Base-by-base conservation (phyloP, 768 basidiomycete species). In the Lactarius sanguifluus region DNA sequence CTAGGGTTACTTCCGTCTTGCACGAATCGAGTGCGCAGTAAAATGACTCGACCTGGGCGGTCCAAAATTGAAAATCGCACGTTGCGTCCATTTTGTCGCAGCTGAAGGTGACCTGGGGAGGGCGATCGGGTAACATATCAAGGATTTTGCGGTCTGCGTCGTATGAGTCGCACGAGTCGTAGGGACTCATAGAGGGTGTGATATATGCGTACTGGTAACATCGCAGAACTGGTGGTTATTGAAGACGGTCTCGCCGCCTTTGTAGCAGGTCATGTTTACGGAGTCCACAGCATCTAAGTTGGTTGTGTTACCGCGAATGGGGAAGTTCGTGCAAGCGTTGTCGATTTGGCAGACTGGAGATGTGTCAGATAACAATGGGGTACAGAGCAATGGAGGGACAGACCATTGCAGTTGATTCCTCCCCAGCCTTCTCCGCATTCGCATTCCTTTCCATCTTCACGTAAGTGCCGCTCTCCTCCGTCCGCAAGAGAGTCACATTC, bases 21-120 rank as follows among this genome's bases (percentile, higher is more conserved):
- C 97, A 98, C 20, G 83, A 75, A 52, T 91, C 82, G 62, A 99
- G 82, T 12, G 86, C 85, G 77, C 97, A 99, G 77, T 97, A 98
- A 77, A 99, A 98, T 0, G 94, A 96, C 75, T 99, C 96, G 64
- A 94, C 84, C 71, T 91, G 82, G 7, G 90, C 94, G 10, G 94
- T 93, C 97, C 97, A 99, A 79, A 99, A 99, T 77, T 99, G 96
- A 83, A 99, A 99, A 28, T 87, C 86, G 75, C 97, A 99, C 1
- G 85, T 85, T 5, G 79, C 78, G 15, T 82, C 79, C 1, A 74
- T 66, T 23, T 79, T 83, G 65, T 92, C 87, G 78, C 97, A 99
- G 70, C 90, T 89, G 76, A 99, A 99, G 0, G 97, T 98, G 2
- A 98, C 96, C 76, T 98, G 96, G 0, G 96, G 96, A 23, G 93